Conservation (phyloP, 139 green algal species). For the Tetratostichococcus sp. region DNA sequence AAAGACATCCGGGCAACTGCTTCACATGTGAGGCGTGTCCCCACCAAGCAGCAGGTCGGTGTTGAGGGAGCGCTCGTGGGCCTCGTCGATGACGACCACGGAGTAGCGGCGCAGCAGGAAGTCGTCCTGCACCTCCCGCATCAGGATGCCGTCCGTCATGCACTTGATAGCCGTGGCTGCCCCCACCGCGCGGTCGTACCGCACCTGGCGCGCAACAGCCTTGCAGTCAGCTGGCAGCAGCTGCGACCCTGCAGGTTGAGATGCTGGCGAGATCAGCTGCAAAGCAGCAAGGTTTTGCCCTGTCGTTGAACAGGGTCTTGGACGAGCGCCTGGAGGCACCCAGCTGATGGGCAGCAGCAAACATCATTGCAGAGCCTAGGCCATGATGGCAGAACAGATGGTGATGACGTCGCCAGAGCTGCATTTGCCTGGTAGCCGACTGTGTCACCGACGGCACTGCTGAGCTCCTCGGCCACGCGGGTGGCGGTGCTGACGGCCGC, state of each 20-base stretch:
- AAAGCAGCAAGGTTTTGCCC: no score
- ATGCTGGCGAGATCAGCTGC: no score
- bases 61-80: conserved; percentile 88
- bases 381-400: no score
- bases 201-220: conserved; percentile 54
- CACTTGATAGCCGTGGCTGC: conserved; percentile 74
- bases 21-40: no score
- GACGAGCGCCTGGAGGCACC: no score
- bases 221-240: no score
- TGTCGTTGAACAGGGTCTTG: no score
- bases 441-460: conserved; percentile 49
- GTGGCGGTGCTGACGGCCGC: conserved; percentile 50
- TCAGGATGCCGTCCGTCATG: conserved; percentile 95
- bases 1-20: no score
- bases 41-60: conserved; percentile 84
- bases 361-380: no score
- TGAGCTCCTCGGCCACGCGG: conserved; percentile 25
- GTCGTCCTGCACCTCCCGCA: conserved; percentile 78
- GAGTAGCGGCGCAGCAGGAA: conserved; percentile 69
- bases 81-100: conserved; percentile 86
- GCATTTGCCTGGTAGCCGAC: conserved; percentile 83
- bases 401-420: not conserved
- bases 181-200: conserved; percentile 71
- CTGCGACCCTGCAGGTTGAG: no score
- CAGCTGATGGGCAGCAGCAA: no score